Conservation (phyloP, 1,139 yeast species). For the Martiniozyma asiatica region DNA sequence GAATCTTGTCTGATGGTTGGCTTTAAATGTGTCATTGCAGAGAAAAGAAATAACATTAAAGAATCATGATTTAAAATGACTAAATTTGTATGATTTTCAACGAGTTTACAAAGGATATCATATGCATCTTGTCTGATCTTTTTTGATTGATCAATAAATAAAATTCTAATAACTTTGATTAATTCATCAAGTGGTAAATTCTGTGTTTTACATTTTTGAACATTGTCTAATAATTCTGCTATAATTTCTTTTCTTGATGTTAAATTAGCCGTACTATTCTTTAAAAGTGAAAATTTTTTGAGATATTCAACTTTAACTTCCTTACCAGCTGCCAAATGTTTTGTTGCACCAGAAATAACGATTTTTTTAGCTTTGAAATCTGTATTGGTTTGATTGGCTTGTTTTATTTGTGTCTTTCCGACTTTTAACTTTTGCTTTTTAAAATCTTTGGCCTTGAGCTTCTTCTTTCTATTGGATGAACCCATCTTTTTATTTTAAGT, state of each 20-base stretch:
- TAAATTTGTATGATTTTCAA: slow-evolving; percentile 8
- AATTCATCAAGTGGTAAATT: slow-evolving; percentile 42
- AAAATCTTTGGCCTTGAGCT: slow-evolving; percentile 65
- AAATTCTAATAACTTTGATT: slow-evolving; percentile 43
- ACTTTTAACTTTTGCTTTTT: slow-evolving; percentile 75
- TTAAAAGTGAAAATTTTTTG: slow-evolving; percentile 53
- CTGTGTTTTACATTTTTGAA: slow-evolving; percentile 28
- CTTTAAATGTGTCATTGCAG: slow-evolving; percentile 89
- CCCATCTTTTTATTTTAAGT: slow-evolving; percentile 6
- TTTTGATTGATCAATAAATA: slow-evolving; percentile 47
- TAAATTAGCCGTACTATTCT: slow-evolving; percentile 31
- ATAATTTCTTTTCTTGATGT: slow-evolving; percentile 15
- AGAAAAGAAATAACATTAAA: slow-evolving; percentile 64
- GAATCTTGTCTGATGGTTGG: slow-evolving; percentile 65
- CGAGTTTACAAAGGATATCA: slow-evolving; percentile 7
- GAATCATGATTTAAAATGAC: slow-evolving; percentile 45
- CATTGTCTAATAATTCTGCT: slow-evolving; percentile 8
- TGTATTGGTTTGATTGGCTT: slow-evolving; percentile 73
- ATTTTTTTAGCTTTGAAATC: slow-evolving; percentile 71
- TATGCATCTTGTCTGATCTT: slow-evolving; percentile 38
- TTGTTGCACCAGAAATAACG: slow-evolving; percentile 10
- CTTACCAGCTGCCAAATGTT: slow-evolving; percentile 19
- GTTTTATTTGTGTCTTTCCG: slow-evolving; percentile 66
- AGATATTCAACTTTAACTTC: slow-evolving; percentile 29
- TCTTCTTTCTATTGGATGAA: slow-evolving; percentile 27